A percentile compares a stretch with the other conserved stretches of the same genome.
Conservation (phyloP, 1,284 basidiomycete species). For the Ceratobasidium sp. region DNA sequence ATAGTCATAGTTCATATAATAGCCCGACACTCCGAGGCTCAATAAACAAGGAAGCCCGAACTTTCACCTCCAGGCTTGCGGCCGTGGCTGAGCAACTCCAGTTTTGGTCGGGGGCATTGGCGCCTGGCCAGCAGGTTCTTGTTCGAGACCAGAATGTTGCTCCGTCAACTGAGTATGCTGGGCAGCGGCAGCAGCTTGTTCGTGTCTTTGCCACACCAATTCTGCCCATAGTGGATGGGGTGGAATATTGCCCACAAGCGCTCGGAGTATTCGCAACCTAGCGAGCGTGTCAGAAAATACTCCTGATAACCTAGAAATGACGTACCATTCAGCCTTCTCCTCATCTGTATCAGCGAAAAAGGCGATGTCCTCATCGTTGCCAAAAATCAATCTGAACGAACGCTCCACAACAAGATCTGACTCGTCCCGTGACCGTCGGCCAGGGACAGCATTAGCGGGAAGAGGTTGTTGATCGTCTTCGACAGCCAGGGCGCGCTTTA, state of each 20-base stretch:
- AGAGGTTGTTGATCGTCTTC: slow-evolving; percentile 73
- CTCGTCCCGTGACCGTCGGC: slow-evolving; percentile 58
- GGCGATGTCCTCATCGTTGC: slow-evolving; percentile 77
- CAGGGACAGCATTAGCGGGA: slow-evolving; percentile 34
- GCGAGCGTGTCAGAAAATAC: slow-evolving; percentile 16
- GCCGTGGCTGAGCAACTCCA: neutral
- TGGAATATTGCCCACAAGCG: slow-evolving; percentile 85
- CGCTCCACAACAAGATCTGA: slow-evolving; percentile 81
- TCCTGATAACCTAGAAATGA: slow-evolving; percentile 41
- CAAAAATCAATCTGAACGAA: slow-evolving; percentile 87
- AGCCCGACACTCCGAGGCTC: no score
- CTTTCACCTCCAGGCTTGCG: slow-evolving; percentile 18
- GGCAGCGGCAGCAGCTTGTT: slow-evolving; percentile 50
- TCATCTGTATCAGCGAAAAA: slow-evolving; percentile 93
- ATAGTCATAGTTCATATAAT: no score
- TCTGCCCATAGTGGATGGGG: slow-evolving; percentile 91
- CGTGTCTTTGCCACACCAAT: slow-evolving; percentile 78
- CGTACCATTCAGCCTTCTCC: slow-evolving; percentile 87
- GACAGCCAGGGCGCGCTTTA: slow-evolving; percentile 81
- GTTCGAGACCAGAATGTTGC: neutral
- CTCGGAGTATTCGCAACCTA: slow-evolving; percentile 83
- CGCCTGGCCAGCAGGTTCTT: slow-evolving; percentile 10
- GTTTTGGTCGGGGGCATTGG: slow-evolving; percentile 1
- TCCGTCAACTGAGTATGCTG: slow-evolving; percentile 7
- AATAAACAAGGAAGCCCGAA: neutral